Conservation (phyloP, 305 asterid species). For the Plantago lanceolata region DNA sequence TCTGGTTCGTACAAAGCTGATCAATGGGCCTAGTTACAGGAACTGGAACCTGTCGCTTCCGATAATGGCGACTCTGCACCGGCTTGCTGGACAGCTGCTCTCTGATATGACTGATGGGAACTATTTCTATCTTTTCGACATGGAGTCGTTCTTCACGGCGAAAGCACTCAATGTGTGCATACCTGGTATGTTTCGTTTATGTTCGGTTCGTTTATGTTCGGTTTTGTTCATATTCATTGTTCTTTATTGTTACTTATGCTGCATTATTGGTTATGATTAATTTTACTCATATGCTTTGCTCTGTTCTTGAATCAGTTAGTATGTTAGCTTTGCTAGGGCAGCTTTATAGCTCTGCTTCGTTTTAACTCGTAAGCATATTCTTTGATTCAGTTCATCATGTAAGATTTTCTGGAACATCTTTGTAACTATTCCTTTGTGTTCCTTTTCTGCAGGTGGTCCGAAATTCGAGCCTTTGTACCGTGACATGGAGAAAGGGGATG, state of each 20-base stretch:
- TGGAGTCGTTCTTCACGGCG: conserved; percentile 99
- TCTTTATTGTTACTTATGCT: conserved; percentile 51
- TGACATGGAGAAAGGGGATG: conserved; percentile 99
- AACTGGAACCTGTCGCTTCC: conserved; percentile 99
- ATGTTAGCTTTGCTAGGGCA: conserved; percentile 75
- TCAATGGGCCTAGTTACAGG: conserved; percentile 96
- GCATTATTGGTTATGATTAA: background rate
- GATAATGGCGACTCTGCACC: conserved; percentile 96
- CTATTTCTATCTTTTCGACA: conserved; percentile 91
- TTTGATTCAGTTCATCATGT: conserved; percentile 45
- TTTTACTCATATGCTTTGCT: background rate
- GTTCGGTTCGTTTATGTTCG: no score
- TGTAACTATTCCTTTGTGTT: conserved; percentile 25
- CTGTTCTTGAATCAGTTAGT: conserved; percentile 58
- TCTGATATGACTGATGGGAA: conserved; percentile 94
- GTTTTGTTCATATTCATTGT: no score
- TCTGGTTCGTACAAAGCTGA: conserved; percentile 89
- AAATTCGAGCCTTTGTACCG: conserved; percentile 98
- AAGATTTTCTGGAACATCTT: conserved; percentile 23
- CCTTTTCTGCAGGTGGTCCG: conserved; percentile 71
- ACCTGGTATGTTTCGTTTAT: conserved; percentile 65
- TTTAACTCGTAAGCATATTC: conserved; percentile 28
- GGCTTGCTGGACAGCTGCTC: conserved; percentile 96
- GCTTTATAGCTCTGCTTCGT: no score
- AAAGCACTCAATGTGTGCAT: conserved; percentile 98